Conservation (phyloP, 2,329 filamentous ascomycete species). For the Aspergillus felis region DNA sequence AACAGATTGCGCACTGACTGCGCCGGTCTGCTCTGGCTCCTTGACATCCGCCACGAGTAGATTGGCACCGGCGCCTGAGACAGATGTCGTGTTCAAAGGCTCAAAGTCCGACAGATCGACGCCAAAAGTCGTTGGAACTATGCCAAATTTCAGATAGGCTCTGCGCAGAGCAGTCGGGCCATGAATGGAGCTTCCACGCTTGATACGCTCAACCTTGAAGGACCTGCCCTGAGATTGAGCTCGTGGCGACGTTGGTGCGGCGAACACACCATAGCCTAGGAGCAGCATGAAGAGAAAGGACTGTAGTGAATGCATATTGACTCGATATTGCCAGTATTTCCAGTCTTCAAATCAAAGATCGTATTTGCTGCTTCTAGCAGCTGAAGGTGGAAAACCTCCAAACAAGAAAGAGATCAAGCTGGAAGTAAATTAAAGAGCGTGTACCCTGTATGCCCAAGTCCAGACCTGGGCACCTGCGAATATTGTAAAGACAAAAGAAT, state of each 20-base stretch:
- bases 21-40: constrained; percentile 43
- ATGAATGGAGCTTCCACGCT: constrained; percentile 53
- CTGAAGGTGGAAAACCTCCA: background rate
- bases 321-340: background rate
- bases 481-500: constrained; percentile 11
- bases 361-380: background rate
- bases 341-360: background rate
- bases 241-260: constrained; percentile 26
- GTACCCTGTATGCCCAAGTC: constrained; percentile 16
- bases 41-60: constrained; percentile 23
- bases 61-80: constrained; percentile 11
- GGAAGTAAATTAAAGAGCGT: constrained; percentile 7
- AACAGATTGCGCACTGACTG: constrained; percentile 62
- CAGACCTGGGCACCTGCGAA: constrained; percentile 13
- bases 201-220: constrained; percentile 59
- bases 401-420: background rate
- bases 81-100: constrained; percentile 15
- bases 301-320: constrained; percentile 12
- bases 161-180: constrained; percentile 61
- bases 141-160: constrained; percentile 65
- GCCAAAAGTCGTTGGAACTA: constrained; percentile 44
- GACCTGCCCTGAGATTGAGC: constrained; percentile 37
- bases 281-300: constrained; percentile 27
- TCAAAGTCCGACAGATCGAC: constrained; percentile 34
- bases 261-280: constrained; percentile 30